These are phyloP conservation scores for Mortierella sp. DNA, from an alignment of 371 early-diverging fungal species.

Conservation along the genomic window DNA sequence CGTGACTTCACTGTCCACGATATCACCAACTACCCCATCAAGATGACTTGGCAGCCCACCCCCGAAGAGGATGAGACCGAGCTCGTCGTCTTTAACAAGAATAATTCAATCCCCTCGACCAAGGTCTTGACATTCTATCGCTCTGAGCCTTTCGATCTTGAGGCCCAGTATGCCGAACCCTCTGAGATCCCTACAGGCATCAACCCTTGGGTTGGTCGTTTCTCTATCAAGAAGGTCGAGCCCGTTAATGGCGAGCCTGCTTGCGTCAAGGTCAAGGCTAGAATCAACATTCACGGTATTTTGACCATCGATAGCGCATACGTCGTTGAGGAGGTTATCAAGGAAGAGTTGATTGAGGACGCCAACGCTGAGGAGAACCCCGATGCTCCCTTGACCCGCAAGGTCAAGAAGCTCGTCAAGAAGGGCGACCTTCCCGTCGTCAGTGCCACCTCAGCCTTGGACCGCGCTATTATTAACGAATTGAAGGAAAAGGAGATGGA, in stretches of 20 bases:
- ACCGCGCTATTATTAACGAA: slow-evolving; percentile 67
- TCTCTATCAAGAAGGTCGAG: slow-evolving; percentile 67
- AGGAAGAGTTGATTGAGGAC: slow-evolving; percentile 75
- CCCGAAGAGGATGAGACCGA: slow-evolving; percentile 80
- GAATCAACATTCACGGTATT: slow-evolving; percentile 87
- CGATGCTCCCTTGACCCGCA: slow-evolving; percentile 64
- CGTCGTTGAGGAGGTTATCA: slow-evolving; percentile 89
- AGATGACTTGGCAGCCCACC: slow-evolving; percentile 78
- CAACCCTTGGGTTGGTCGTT: slow-evolving; percentile 54
- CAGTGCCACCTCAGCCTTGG: slow-evolving; percentile 70
- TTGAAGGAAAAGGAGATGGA: slow-evolving; percentile 85
- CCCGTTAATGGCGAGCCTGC: slow-evolving; percentile 69
- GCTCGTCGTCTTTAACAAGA: slow-evolving; percentile 63
- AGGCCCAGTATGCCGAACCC: slow-evolving; percentile 77
- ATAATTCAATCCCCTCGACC: slow-evolving; percentile 63
- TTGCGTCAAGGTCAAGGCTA: slow-evolving; percentile 94
- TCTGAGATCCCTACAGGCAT: slow-evolving; percentile 41
- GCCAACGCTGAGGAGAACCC: slow-evolving; percentile 64
- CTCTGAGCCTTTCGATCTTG: slow-evolving; percentile 82
- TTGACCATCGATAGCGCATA: slow-evolving; percentile 88
- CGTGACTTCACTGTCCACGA: slow-evolving; percentile 95
- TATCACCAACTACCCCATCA: slow-evolving; percentile 84
- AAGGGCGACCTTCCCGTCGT: slow-evolving; percentile 87
- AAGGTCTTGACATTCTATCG: slow-evolving; percentile 72
- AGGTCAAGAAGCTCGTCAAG: slow-evolving; percentile 91